Conservation (phyloP, 2,329 filamentous ascomycete genomes). For the Periconia sp. region DNA sequence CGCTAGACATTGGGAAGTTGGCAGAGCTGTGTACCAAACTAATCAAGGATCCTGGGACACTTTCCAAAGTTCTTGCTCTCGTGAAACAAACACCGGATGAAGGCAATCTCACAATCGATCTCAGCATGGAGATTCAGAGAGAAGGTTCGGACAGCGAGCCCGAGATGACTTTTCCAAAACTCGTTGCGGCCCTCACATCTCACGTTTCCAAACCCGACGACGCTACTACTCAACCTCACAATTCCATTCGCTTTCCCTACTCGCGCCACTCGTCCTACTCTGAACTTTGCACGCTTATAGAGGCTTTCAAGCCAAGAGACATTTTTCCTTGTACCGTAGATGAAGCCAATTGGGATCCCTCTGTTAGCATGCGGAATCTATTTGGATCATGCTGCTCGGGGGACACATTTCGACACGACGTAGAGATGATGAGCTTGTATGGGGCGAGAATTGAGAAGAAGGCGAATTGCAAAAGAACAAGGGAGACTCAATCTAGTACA, state of each 20-base stretch:
- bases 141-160: slow-evolving; percentile 22
- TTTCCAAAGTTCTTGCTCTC: slow-evolving; percentile 38
- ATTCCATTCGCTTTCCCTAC: slow-evolving; percentile 68
- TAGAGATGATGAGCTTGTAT: slow-evolving; percentile 54
- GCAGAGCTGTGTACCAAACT: slow-evolving; percentile 52
- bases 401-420: slow-evolving; percentile 65
- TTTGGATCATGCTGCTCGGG: slow-evolving; percentile 72
- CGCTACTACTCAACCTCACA: slow-evolving; percentile 7
- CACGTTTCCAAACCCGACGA: slow-evolving; percentile 9
- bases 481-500: slow-evolving; percentile 17
- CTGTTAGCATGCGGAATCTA: slow-evolving; percentile 64
- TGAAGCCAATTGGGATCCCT: slow-evolving; percentile 62
- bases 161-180: slow-evolving; percentile 33
- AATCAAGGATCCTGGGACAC: slow-evolving; percentile 38
- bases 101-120: slow-evolving; percentile 22
- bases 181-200: slow-evolving; percentile 31
- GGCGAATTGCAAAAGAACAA: slow-evolving; percentile 9
- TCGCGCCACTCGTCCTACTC: slow-evolving; percentile 85
- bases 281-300: slow-evolving; percentile 73
- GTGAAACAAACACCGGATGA: slow-evolving; percentile 27
- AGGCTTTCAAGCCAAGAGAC: slow-evolving; percentile 70
- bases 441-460: slow-evolving; percentile 14
- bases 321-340: slow-evolving; percentile 79
- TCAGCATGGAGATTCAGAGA: slow-evolving; percentile 29
- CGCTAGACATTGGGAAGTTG: slow-evolving; percentile 53